Evolutionary conservation across 768 basidiomycete species (phyloP), one percentile per base, ranked within the genome.

Genomic region (Suillus alpinus): DNA sequence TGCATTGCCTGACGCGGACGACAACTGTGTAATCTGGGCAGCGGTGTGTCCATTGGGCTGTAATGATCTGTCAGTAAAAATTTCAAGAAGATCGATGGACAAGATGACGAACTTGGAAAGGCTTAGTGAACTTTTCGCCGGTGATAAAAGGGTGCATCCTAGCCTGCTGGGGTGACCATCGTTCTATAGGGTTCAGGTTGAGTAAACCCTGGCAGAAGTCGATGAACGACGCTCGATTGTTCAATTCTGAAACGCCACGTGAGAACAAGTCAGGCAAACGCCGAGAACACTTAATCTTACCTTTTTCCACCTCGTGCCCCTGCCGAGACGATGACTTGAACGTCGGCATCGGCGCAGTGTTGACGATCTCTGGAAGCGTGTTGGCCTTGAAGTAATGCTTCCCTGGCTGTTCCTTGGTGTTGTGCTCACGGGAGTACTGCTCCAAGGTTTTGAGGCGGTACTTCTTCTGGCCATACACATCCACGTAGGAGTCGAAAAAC

Each of bases 351-450:
- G 95, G 94, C 47, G 97, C 95, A 46, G 89, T 90, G 72, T 94
- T 94, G 74, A 99, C 91, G 67, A 99, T 96, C 63, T 99, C 97
- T 1, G 93, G 94, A 43, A 99, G 76, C 20, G 92, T 89, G 31
- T 86, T 92, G 18, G 95, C 94, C 73, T 94, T 92, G 83, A 99
- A 98, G 73, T 98, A 99, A 74, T 98, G 96, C 75, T 99, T 99
- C 67, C 95, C 95, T 0, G 95, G 95, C 71, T 98, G 97, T 71
- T 99, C 97, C 64, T 95, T 89, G 16, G 92, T 90, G 63, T 92
- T 92, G 75, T 95, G 95, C 74, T 99, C 97, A 52, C 91, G 82
- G 6, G 94, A 92, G 73, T 98, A 99, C 73, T 98, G 95, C 61
- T 98, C 95, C 64, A 99, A 77, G 58, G 84, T 84, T 80, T 98